A percentile compares a stretch with the other conserved stretches of the same genome.
These are phyloP conservation scores for Triticum timopheevii DNA, from an alignment of 176 grass and related monocot species.

Conservation along the genomic window DNA sequence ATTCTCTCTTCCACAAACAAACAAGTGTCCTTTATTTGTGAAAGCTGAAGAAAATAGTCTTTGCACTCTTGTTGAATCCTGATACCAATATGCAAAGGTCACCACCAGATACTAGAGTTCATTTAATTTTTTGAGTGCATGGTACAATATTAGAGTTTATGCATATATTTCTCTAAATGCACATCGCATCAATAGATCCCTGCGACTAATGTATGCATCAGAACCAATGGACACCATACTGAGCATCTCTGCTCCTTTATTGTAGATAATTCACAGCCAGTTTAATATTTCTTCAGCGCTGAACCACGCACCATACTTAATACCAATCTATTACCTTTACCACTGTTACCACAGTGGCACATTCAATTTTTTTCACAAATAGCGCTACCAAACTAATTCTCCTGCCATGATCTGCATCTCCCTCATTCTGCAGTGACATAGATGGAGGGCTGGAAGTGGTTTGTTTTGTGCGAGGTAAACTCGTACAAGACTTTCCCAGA, in stretches of 20 bases:
- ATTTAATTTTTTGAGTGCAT: too few species aligned
- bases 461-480: conserved; percentile 50
- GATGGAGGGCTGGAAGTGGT: conserved; percentile 16
- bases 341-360: background rate
- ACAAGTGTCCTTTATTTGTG: conserved; percentile 4
- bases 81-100: background rate
- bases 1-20: background rate
- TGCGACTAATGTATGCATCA: background rate
- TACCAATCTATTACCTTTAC: conserved; percentile 12
- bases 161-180: background rate
- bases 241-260: conserved; percentile 5
- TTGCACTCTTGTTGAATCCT: background rate
- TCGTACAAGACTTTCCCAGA: conserved; percentile 56
- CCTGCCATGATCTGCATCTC: background rate
- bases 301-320: background rate
- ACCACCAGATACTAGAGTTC: background rate
- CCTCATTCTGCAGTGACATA: conserved; percentile 32
- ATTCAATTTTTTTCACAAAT: conserved; percentile 30
- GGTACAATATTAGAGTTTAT: background rate
- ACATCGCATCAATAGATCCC: background rate
- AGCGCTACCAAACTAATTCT: conserved; percentile 17
- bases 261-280: background rate
- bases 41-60: conserved; percentile 14
- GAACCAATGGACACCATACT: conserved; percentile 1
- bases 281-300: conserved; percentile 18